Evolutionary conservation across 1,139 yeast genomes (phyloP).

Genomic region (Nadsonia starkeyi-henricii): DNA sequence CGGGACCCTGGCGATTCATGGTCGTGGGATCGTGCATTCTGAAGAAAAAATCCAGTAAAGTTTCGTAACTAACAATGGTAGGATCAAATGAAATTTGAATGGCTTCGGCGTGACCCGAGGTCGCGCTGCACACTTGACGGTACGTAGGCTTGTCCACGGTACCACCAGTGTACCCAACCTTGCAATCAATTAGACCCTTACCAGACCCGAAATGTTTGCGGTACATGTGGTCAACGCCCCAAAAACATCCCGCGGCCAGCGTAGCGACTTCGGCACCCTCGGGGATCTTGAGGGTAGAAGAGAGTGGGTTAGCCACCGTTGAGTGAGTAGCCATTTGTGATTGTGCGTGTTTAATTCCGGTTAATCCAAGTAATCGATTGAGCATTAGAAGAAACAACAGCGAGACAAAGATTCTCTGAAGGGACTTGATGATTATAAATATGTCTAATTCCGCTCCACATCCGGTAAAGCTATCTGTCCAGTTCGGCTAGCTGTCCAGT

Average conservation of each 20-base stretch:
- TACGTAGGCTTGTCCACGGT: slow-evolving; percentile 43
- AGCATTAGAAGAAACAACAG: neutral
- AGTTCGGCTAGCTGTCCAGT: no score
- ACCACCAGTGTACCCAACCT: slow-evolving; percentile 90
- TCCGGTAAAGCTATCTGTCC: no score
- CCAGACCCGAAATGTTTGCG: slow-evolving; percentile 41
- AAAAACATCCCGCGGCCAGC: slow-evolving; percentile 51
- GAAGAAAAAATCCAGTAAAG: slow-evolving; percentile 71
- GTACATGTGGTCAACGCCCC: slow-evolving; percentile 88
- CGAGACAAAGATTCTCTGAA: no score
- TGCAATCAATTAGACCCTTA: slow-evolving; percentile 57
- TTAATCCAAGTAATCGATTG: neutral
- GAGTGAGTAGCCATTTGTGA: neutral
- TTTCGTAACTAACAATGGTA: slow-evolving; percentile 37
- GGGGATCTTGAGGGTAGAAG: slow-evolving; percentile 19
- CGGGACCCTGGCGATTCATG: slow-evolving; percentile 61
- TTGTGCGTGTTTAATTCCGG: neutral
- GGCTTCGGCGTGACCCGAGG: slow-evolving; percentile 54
- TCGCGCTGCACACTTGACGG: slow-evolving; percentile 59
- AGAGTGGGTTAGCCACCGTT: slow-evolving; percentile 1
- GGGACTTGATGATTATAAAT: no score
- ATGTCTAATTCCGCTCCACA: no score
- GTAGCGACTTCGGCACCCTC: slow-evolving; percentile 25
- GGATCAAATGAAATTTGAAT: slow-evolving; percentile 79
- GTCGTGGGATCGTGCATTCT: slow-evolving; percentile 74